Evolutionary conservation across 345 rosid genomes (phyloP), one percentile per base, ranked within the genome.

Genomic region (Eutrema heterophyllum): DNA sequence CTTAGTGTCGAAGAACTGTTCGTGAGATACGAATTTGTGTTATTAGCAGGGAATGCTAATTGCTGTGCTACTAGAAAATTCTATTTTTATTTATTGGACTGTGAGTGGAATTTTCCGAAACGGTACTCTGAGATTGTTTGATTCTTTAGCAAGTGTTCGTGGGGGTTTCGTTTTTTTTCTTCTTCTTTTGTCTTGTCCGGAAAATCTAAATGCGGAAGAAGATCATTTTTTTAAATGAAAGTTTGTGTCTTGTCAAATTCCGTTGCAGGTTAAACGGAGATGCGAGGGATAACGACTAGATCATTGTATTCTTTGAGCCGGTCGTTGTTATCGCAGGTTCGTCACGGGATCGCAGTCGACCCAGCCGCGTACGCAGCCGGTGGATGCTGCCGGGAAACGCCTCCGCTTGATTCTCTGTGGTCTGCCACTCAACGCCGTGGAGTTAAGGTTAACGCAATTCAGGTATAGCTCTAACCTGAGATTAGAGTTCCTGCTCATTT

Each of bases 401-500:
- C 59, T 58, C 73, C 68, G 56, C 56, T 78, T 40, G 52, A n/a
- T 14, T 83, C 64, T 7, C 91, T 88, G 4, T 89, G 96, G 93
- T 85, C 79, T 44, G 66, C 74, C 29, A 16, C 63, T 67, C 98
- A 88, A 71, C 81, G 74, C 51, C 95, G 97, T 9, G 93, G 92
- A 33, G 86, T 83, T 67, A 91, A 82, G 72, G 87, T 88, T 61
- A 86, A 87, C 65, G 97, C 97, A n/a, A 85, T 85, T 73, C 87
- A 86, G 24, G 24, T 21, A 21, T 21, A 21, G 24, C 24, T 21
- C 24, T 21, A 1, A 21, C 24, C 24, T 21, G 49, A 44, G 49
- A 44, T 45, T 6, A 7, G 51, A 30, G 45, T 55, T 54, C 5
- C 65, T 51, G 12, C 38, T 54, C 66, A 27, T 35, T 54, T 24